Evolutionary conservation across 768 basidiomycete genomes (phyloP), one percentile per base, ranked within the genome.

Genomic region (Pholiota molesta): DNA sequence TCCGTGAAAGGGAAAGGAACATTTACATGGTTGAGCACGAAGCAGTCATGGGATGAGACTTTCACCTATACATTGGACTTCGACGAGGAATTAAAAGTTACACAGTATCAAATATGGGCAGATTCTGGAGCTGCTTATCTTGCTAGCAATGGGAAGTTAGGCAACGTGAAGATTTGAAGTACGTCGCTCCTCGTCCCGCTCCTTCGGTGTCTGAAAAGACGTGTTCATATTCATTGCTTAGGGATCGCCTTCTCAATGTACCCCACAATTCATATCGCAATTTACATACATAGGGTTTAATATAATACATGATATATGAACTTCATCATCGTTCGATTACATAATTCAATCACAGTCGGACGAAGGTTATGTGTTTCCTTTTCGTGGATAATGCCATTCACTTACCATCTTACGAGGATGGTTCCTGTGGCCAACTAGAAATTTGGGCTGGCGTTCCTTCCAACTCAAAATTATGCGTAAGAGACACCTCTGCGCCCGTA

Each of bases 101-200:
- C 75, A 23, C 75, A 79, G 45, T 88, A 87, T 77, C 83, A 89
- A 67, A 79, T 89, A 2, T 90, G 88, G 87, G 86, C 85, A 11
- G 88, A 90, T 71, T 84, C 87, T 7, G 87, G 86, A 11, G 83
- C 87, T 5, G 81, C 85, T 10, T 87, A 86, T 71, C 77, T 89
- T 14, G 87, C 86, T 5, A 78, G 83, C 40, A 75, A 71, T 23
- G 86, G 87, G n/a, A 66, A 75, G 68, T 69, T 86, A 44, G 66
- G 71, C 35, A 74, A 75, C 33, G 67, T 67, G 28, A 69, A 63
- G 65, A 33, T 29, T n/a, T 62, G 49, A 52, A 39, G 55, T 56
- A 29, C n/a, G 59, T 44, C 29, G 35, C 37, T 49, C 56, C 23
- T 31, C 19, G 17, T 52, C 39, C 26, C 2, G 5, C 14, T n/a